Evolutionary conservation across 495 filamentous ascomycete species (phyloP).

Genomic region (Podospora fimiseda): DNA sequence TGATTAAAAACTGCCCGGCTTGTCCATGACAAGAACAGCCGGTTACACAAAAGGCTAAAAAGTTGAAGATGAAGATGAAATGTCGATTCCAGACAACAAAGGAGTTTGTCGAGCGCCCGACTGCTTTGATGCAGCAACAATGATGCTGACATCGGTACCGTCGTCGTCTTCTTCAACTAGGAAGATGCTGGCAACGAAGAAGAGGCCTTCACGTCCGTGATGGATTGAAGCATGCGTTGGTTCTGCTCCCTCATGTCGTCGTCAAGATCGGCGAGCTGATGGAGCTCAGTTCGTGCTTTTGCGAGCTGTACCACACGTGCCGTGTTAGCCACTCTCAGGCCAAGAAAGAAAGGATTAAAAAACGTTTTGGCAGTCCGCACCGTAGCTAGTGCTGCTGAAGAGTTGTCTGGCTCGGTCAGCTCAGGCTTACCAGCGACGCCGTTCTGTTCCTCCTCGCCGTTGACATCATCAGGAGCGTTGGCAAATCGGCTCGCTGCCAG

Average conservation of each 20-base stretch:
- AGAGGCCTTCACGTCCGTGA: slow-evolving; percentile 27
- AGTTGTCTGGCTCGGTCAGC: slow-evolving; percentile 43
- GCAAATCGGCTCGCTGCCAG: slow-evolving; percentile 43
- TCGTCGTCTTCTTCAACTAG: not conserved
- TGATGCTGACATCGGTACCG: not conserved
- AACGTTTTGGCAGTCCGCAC: slow-evolving; percentile 38
- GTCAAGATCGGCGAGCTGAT: slow-evolving; percentile 42
- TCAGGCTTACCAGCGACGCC: slow-evolving; percentile 20
- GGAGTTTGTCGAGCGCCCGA: not conserved
- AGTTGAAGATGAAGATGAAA: not conserved
- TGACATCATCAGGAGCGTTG: slow-evolving; percentile 16
- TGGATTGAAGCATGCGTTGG: slow-evolving; percentile 35
- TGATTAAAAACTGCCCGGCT: not conserved
- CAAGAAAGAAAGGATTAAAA: slow-evolving; percentile 1
- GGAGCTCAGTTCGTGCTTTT: slow-evolving; percentile 38
- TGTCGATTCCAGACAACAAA: not conserved
- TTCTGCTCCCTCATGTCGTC: slow-evolving; percentile 44
- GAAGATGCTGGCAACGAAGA: not conserved
- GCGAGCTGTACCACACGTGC: slow-evolving; percentile 36
- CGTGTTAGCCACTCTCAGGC: not conserved
- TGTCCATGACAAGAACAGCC: not conserved
- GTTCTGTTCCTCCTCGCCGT: slow-evolving; percentile 18
- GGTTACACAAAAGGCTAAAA: not conserved
- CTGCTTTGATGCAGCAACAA: not conserved
- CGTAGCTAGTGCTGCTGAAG: slow-evolving; percentile 51